A percentile compares a stretch with the other conserved stretches of the same genome.
These are phyloP conservation scores for Paramyrothecium sp. DNA, from an alignment of 2,329 filamentous ascomycete genomes.

Conservation along the genomic window DNA sequence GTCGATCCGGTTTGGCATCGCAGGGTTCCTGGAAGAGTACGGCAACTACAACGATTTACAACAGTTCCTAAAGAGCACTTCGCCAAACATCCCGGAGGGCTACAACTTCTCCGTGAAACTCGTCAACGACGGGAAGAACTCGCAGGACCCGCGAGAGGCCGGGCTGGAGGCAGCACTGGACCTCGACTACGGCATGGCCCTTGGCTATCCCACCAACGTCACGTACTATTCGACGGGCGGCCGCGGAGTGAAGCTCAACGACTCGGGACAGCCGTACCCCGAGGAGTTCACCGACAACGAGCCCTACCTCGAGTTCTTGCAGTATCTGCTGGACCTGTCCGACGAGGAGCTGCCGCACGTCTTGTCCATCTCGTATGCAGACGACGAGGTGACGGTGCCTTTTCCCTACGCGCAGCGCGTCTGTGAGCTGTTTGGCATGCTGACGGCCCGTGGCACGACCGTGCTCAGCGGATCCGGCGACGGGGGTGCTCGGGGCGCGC, in stretches of 20 bases:
- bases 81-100: constrained; percentile 31
- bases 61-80: constrained; percentile 33
- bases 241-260: constrained; percentile 37
- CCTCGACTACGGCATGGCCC: constrained; percentile 44
- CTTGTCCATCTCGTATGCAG: constrained; percentile 56
- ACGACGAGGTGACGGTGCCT: constrained; percentile 56
- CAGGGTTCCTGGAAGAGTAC: constrained; percentile 49
- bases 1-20: constrained; percentile 40
- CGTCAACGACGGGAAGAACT: constrained; percentile 44
- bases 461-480: constrained; percentile 53
- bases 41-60: constrained; percentile 41
- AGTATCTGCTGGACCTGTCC: constrained; percentile 43
- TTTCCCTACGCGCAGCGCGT: constrained; percentile 48
- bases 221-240: constrained; percentile 45
- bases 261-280: constrained; percentile 30
- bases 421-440: constrained; percentile 51
- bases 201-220: constrained; percentile 43
- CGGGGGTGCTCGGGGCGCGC: constrained; percentile 41
- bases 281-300: constrained; percentile 44
- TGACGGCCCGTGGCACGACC: constrained; percentile 51
- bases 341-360: constrained; percentile 51
- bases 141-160: constrained; percentile 32
- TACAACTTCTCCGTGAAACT: constrained; percentile 39
- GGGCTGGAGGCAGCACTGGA: constrained; percentile 47
- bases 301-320: constrained; percentile 54